phyloP scores from a whole-genome alignment of 306 rosid genomes.

The Cucurbita argyrosperma region DNA sequence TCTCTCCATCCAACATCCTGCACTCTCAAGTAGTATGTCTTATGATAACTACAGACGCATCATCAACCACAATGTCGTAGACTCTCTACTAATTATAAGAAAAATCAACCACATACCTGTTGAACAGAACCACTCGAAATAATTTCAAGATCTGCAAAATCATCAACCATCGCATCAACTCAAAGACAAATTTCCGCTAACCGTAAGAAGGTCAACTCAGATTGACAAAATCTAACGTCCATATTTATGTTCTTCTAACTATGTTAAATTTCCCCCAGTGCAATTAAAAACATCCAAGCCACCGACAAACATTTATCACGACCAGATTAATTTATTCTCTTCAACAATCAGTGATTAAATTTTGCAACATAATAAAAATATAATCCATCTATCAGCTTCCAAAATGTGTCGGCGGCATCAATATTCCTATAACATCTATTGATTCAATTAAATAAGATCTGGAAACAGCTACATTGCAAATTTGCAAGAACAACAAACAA shows the following conservation, averaged over 20 bases:
- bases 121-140: constrained; percentile 25
- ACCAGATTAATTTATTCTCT: neutral
- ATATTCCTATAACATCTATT: too few species aligned
- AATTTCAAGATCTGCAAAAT: constrained; percentile 50
- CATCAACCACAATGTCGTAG: neutral
- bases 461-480: too few species aligned
- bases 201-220: neutral
- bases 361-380: neutral
- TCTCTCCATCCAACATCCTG: constrained; percentile 63
- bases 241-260: neutral
- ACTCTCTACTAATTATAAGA: neutral
- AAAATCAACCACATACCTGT: constrained; percentile 27
- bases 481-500: too few species aligned
- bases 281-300: neutral
- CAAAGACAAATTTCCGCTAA: neutral
- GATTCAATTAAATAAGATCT: too few species aligned
- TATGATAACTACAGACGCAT: neutral
- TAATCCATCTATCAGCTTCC: neutral
- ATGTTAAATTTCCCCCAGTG: neutral
- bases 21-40: neutral
- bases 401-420: neutral
- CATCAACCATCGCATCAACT: constrained; percentile 3
- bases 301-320: neutral
- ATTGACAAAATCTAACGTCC: neutral
- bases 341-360: neutral